A percentile compares a stretch with the other conserved stretches of the same genome.
phyloP scores from a whole-genome alignment of 306 rosid species.

The Psophocarpus tetragonolobus region DNA sequence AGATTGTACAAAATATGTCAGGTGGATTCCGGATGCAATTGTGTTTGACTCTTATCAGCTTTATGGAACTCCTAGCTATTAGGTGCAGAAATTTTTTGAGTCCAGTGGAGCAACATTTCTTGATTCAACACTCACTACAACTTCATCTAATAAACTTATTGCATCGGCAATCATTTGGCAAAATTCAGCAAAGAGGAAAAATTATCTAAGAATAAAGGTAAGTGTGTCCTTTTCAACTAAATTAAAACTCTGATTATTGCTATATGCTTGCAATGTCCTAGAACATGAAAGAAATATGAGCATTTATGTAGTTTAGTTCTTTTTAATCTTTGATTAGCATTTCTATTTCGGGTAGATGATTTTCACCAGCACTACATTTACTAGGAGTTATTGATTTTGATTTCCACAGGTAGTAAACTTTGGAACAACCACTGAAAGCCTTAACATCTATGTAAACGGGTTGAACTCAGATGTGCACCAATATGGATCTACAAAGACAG shows the following conservation, averaged over 20 bases:
- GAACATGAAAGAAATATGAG: too few relatives aligned
- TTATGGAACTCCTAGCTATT: conserved; percentile 83
- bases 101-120: conserved; percentile 74
- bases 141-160: conserved; percentile 35
- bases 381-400: background rate
- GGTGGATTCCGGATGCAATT: conserved; percentile 85
- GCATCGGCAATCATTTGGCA: conserved; percentile 63
- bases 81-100: conserved; percentile 57
- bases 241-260: background rate
- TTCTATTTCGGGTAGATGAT: background rate
- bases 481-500: conserved; percentile 43
- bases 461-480: conserved; percentile 34
- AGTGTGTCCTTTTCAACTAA: too few relatives aligned
- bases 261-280: background rate
- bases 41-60: conserved; percentile 55
- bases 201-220: conserved; percentile 42
- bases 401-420: conserved; percentile 64
- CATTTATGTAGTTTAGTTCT: background rate
- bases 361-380: background rate
- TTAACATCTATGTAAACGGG: conserved; percentile 44
- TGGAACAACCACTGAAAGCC: conserved; percentile 45
- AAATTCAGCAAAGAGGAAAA: conserved; percentile 31
- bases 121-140: conserved; percentile 45
- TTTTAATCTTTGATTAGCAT: background rate
- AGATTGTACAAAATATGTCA: background rate